A percentile compares a stretch with the other conserved stretches of the same genome.
phyloP scores from a whole-genome alignment of 2,329 filamentous ascomycete species.

The Leptographium wingfieldii region DNA sequence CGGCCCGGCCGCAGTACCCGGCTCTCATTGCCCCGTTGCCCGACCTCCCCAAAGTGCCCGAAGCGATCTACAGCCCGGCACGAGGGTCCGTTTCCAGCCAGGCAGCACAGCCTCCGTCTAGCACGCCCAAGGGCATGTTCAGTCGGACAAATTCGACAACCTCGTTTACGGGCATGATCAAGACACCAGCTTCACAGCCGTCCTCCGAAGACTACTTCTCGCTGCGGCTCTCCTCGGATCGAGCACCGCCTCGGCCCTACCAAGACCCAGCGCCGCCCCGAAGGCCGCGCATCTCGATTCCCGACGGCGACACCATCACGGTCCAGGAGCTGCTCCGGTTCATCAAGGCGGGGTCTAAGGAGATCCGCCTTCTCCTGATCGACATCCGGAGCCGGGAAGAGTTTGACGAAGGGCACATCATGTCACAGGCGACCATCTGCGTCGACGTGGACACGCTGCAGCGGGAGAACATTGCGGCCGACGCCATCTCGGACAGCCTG shows the following conservation, averaged over 20 bases:
- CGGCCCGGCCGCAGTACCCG: not conserved
- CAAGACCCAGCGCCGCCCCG: constrained; percentile 19
- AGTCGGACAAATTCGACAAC: constrained; percentile 43
- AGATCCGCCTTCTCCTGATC: constrained; percentile 63
- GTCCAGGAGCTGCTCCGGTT: constrained; percentile 60
- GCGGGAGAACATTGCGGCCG: constrained; percentile 52
- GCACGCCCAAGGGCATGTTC: constrained; percentile 50
- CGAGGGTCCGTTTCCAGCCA: constrained; percentile 56
- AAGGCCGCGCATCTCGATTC: constrained; percentile 30
- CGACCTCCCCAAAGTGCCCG: constrained; percentile 55
- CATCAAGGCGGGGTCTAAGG: constrained; percentile 38
- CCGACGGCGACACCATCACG: constrained; percentile 46
- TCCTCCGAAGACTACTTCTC: constrained; percentile 22
- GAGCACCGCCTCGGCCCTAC: not conserved
- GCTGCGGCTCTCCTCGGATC: constrained; percentile 12
- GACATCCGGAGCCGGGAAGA: constrained; percentile 70
- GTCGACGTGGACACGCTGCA: constrained; percentile 68
- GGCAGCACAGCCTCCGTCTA: constrained; percentile 51
- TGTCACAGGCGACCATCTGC: constrained; percentile 72
- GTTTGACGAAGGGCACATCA: constrained; percentile 83
- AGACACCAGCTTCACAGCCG: constrained; percentile 7
- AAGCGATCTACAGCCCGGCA: constrained; percentile 67
- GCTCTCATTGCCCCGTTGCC: constrained; percentile 23
- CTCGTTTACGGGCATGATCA: constrained; percentile 18
- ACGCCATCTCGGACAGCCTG: constrained; percentile 53